These are phyloP conservation scores for Oryza meridionalis DNA, from an alignment of 176 grass and related monocot genomes.

Conservation along the genomic window DNA sequence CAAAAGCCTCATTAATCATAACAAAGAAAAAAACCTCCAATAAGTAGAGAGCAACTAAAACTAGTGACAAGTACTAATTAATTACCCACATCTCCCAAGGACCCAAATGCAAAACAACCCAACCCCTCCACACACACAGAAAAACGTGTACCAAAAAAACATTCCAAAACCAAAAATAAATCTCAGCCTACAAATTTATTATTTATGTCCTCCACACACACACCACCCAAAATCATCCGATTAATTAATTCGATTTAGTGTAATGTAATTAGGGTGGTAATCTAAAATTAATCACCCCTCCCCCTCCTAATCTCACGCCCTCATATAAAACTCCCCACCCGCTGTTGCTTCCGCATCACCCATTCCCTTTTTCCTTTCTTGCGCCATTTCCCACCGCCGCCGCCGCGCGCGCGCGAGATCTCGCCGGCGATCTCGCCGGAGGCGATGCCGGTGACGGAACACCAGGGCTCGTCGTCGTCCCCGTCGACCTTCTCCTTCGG, in stretches of 20 bases:
- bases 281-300: constrained; percentile 12
- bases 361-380: background rate
- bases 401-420: constrained; percentile 11
- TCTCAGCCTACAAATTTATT: background rate
- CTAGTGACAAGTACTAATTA: background rate
- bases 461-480: constrained; percentile 57
- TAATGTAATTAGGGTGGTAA: background rate
- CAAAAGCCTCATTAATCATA: background rate
- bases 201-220: background rate
- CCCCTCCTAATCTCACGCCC: constrained; percentile 39
- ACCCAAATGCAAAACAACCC: background rate
- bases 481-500: constrained; percentile 60
- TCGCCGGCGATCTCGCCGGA: constrained; percentile 27
- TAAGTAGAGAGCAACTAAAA: background rate
- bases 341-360: background rate
- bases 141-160: constrained; percentile 5
- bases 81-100: background rate
- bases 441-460: constrained; percentile 84
- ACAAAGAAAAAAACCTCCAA: background rate
- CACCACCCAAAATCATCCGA: constrained; percentile 34
- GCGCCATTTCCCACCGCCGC: background rate
- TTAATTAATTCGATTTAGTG: background rate
- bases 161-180: constrained; percentile 26
- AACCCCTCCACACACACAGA: background rate
- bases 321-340: constrained; percentile 47